Base-by-base conservation (phyloP, 495 filamentous ascomycete genomes). In the Symbiotaphrina buchneri region DNA sequence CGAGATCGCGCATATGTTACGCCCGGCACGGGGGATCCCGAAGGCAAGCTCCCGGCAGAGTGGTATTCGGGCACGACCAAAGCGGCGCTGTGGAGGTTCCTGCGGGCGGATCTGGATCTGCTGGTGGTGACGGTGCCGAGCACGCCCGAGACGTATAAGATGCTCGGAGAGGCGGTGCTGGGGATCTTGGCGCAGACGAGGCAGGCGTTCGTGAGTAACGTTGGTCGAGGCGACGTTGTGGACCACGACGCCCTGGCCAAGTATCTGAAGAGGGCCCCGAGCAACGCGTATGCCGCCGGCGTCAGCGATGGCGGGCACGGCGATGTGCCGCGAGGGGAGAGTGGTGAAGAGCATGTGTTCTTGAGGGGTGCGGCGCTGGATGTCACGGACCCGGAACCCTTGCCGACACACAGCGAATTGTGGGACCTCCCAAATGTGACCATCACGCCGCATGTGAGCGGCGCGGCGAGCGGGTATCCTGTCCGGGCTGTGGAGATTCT, bases 341-440 rank as follows among this genome's bases (percentile, higher is more conserved):
- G 27, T 30, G 27, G 14, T 16, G n/a, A n/a, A n/a, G n/a, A n/a
- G n/a, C n/a, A n/a, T n/a, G n/a, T n/a, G n/a, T n/a, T n/a, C n/a
- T 7, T 93, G 29, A 56, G 66, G 18, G 81, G 78, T 14, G 66
- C 81, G 6, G 78, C 78, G 27, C 46, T 91, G 24, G 83, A 93
- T 51, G 83, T 91, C 0, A 78, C 81, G 21, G 80, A 87, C 33
- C 79, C 79, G 0, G 83, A 93, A 42, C 82, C 82, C 0, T 43
- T 92, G 39, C 75, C 77, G 0, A 37, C 52, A 17, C 68, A 74
- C 7, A 62, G 71, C 47, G 63, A 70, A 34, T 46, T 92, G 20
- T 87, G 78, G 68, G 63, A 60, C n/a, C 52, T 70, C 40, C 58
- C 65, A 34, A 83, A 85, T 53, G 57, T 76, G 16, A 61, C 71